These are phyloP conservation scores for Dactylorhiza incarnata DNA, from an alignment of 106 monocot species.

Conservation along the genomic window DNA sequence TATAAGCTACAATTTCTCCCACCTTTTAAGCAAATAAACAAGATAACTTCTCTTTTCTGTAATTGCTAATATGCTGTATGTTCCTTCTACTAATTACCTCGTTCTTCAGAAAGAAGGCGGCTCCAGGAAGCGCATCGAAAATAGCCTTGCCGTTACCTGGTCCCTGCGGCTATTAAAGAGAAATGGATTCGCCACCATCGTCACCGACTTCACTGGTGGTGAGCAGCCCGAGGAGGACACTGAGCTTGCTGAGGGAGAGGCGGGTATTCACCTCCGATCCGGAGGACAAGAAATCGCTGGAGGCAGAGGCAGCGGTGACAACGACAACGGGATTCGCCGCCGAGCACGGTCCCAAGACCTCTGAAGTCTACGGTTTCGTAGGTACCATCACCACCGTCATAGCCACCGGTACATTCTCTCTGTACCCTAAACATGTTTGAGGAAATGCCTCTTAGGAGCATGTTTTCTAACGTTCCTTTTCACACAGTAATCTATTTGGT, in stretches of 20 bases:
- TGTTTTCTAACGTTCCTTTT: neutral
- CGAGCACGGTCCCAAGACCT: slow-evolving; percentile 66
- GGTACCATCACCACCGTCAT: slow-evolving; percentile 89
- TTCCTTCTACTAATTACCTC: too few relatives aligned
- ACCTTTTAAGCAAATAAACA: too few relatives aligned
- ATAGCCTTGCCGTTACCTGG: too few relatives aligned
- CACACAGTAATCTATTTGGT: slow-evolving; percentile 57
- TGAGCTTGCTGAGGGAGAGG: slow-evolving; percentile 51
- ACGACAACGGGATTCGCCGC: slow-evolving; percentile 6
- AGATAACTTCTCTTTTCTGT: too few relatives aligned
- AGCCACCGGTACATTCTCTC: slow-evolving; percentile 42
- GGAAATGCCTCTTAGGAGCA: neutral
- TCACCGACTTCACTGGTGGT: slow-evolving; percentile 39
- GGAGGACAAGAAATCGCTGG: slow-evolving; percentile 9
- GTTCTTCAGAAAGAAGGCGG: too few relatives aligned
- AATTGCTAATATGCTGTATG: too few relatives aligned
- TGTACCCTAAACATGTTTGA: neutral
- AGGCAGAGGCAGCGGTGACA: neutral
- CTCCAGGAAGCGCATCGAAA: too few relatives aligned
- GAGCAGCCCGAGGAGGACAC: slow-evolving; percentile 64
- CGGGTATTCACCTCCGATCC: slow-evolving; percentile 16
- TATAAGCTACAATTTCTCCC: too few relatives aligned
- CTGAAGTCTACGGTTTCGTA: slow-evolving; percentile 98
- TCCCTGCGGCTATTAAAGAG: too few relatives aligned
- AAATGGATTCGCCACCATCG: slow-evolving; percentile 18